phyloP scores from a whole-genome alignment of 352 stramenopile genomes.

The Pythium rishiriense region DNA sequence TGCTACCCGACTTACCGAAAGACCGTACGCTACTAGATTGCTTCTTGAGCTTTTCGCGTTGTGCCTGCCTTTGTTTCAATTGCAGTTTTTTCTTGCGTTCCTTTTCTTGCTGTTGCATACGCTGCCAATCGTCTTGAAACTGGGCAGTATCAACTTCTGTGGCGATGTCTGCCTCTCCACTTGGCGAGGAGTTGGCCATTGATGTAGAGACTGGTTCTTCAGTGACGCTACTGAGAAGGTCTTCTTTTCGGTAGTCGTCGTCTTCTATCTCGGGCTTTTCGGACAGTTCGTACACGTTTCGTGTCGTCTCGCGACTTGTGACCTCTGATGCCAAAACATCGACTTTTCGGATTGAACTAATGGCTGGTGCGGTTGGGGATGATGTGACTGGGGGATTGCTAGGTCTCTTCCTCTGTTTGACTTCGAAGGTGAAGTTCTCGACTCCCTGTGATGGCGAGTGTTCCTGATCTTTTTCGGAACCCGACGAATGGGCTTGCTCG shows the following conservation, averaged over 20 bases:
- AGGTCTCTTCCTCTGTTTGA: constrained; percentile 35
- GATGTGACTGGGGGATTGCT: not conserved
- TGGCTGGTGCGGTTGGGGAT: not conserved
- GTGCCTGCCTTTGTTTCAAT: constrained; percentile 72
- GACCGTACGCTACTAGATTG: constrained; percentile 31
- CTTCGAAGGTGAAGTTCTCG: constrained; percentile 53
- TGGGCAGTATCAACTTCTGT: constrained; percentile 13
- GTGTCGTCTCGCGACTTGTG: not conserved
- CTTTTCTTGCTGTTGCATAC: constrained; percentile 73
- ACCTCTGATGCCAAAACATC: not conserved
- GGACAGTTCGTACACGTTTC: not conserved
- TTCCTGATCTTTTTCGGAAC: constrained; percentile 21
- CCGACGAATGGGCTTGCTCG: not conserved
- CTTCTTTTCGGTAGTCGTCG: not conserved
- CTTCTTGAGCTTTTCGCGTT: constrained; percentile 80
- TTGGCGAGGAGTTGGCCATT: constrained; percentile 4
- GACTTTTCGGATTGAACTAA: not conserved
- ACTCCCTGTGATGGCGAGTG: constrained; percentile 4
- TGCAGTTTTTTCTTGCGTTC: constrained; percentile 69
- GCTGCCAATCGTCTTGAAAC: constrained; percentile 67
- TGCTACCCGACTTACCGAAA: constrained; percentile 18
- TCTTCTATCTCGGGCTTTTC: not conserved
- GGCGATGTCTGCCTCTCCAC: not conserved
- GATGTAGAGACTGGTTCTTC: constrained; percentile 11
- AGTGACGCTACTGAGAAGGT: not conserved